A percentile compares a stretch with the other conserved stretches of the same genome.
phyloP scores from a whole-genome alignment of 78 protist genomes.

The Chrysochromulina parva region DNA sequence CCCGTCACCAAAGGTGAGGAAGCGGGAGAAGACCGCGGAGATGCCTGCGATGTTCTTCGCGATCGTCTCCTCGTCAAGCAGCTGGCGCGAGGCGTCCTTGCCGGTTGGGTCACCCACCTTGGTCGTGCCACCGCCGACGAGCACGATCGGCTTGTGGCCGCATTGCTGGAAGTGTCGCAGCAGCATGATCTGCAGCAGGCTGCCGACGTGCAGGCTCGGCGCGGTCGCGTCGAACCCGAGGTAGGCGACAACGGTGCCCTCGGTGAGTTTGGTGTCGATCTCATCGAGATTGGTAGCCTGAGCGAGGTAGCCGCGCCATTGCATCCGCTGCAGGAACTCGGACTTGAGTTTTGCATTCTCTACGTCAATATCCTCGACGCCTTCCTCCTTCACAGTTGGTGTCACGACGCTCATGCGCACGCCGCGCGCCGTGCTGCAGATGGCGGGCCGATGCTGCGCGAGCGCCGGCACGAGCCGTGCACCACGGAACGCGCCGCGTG shows the following conservation, averaged over 20 bases:
- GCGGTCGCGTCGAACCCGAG: conserved; percentile 53
- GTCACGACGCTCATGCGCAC: too few relatives aligned
- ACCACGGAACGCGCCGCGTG: too few relatives aligned
- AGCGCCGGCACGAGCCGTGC: too few relatives aligned
- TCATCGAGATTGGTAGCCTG: conserved; percentile 30
- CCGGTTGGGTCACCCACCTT: conserved; percentile 46
- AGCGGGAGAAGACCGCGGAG: background rate
- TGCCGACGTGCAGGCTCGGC: conserved; percentile 25
- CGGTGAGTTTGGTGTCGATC: background rate
- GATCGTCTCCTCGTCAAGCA: background rate
- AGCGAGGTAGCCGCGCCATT: background rate
- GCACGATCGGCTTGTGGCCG: conserved; percentile 50
- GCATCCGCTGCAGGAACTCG: background rate
- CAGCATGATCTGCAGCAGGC: conserved; percentile 44
- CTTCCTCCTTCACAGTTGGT: too few relatives aligned
- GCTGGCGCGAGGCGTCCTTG: conserved; percentile 15
- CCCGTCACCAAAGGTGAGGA: conserved; percentile 43
- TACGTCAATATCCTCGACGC: too few relatives aligned
- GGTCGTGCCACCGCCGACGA: conserved; percentile 50
- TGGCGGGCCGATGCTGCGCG: too few relatives aligned
- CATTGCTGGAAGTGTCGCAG: conserved; percentile 36
- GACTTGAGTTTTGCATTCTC: background rate
- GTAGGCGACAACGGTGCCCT: background rate
- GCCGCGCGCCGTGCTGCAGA: too few relatives aligned
- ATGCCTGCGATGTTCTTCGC: background rate